Conservation (phyloP, 1,284 basidiomycete species). For the Malassezia restricta region DNA sequence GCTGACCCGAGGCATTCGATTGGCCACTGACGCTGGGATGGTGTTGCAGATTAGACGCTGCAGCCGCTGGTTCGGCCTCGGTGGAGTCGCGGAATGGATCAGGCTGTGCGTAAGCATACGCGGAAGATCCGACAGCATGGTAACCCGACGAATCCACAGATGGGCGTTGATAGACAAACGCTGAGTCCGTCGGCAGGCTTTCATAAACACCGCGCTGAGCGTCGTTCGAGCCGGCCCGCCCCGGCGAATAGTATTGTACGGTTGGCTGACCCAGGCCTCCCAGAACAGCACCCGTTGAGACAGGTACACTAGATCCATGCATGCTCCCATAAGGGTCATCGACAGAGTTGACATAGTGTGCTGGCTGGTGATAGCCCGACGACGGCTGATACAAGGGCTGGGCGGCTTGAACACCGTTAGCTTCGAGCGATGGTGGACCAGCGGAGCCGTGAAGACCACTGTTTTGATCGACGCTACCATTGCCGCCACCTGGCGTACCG, state of each 20-base stretch:
- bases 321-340: neutral
- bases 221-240: neutral
- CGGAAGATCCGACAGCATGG: neutral
- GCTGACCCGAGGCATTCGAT: conserved; percentile 1
- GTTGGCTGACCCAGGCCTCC: neutral
- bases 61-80: neutral
- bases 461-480: neutral
- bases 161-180: neutral
- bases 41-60: neutral
- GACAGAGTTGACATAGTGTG: neutral
- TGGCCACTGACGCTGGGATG: neutral
- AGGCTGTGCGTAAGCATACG: neutral
- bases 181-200: conserved; percentile 2
- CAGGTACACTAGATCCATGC: neutral
- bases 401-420: neutral
- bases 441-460: neutral
- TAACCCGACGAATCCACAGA: neutral
- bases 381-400: conserved; percentile 5
- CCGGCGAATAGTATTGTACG: conserved; percentile 1
- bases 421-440: neutral
- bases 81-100: neutral
- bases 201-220: conserved; percentile 1
- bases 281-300: neutral
- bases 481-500: neutral
- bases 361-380: conserved; percentile 10